These are phyloP conservation scores for Hemileia vastatrix DNA, from an alignment of 1,284 basidiomycete species.

Conservation along the genomic window DNA sequence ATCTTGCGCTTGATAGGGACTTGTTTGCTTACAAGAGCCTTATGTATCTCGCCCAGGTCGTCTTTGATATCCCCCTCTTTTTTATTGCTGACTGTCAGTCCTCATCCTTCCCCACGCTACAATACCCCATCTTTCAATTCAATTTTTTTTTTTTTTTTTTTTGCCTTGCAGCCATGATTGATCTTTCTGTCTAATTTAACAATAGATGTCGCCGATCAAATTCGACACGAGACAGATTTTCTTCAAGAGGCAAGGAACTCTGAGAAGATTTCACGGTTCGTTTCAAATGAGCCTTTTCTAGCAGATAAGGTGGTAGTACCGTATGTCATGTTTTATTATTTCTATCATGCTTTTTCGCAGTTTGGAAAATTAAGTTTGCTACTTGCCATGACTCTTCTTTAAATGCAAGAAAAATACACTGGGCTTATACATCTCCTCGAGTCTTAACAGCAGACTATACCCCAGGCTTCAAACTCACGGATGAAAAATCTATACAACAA, in stretches of 20 bases:
- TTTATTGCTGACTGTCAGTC: conserved; percentile 56
- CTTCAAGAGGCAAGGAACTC: conserved; percentile 62
- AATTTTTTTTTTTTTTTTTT: no score
- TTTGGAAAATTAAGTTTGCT: neutral
- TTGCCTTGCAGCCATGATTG: no score
- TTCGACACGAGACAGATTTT: conserved; percentile 72
- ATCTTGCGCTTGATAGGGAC: conserved; percentile 18
- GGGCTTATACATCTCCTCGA: conserved; percentile 5
- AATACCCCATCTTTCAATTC: no score
- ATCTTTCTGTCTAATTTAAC: conserved; percentile 24
- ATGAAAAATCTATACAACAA: conserved; percentile 37
- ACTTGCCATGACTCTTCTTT: neutral
- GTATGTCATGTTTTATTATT: conserved; percentile 11
- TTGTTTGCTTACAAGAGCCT: conserved; percentile 32
- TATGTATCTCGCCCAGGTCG: conserved; percentile 40
- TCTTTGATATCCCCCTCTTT: conserved; percentile 64
- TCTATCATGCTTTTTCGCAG: neutral
- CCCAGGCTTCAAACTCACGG: conserved; percentile 8
- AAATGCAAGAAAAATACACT: conserved; percentile 7
- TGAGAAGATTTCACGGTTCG: conserved; percentile 52
- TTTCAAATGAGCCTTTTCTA: conserved; percentile 59
- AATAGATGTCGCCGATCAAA: conserved; percentile 71
- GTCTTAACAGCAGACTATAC: conserved; percentile 11
- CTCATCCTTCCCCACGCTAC: neutral
- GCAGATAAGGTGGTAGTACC: conserved; percentile 66